Base-by-base conservation (phyloP, 2,329 filamentous ascomycete species). In the Pestalotiopsis sp. region DNA sequence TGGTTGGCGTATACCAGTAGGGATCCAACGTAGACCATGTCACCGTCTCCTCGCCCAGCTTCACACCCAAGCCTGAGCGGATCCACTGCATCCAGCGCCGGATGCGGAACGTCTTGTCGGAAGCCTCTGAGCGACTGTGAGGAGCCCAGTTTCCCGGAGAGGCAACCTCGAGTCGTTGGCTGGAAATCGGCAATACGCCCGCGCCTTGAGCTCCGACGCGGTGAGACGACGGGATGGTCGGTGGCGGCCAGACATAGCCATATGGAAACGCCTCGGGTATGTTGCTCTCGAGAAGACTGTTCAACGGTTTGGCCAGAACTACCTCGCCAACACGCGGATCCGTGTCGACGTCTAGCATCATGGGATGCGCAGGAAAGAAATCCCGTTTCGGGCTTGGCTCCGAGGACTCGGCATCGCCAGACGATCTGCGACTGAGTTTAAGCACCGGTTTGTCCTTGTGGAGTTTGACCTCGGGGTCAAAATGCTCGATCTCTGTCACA, bases 1-100 rank as follows among this genome's bases (percentile, higher is more conserved):
- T 78, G 0, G 94, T 97, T 0, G 95, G 94, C 0, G 90, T 96
- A 77, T 97, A 98, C n/a, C 92, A 80, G 2, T 82, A 82, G 3
- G 90, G 88, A 58, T 94, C 90, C 1, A 98, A 83, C 0, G 94
- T 97, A 7, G 88, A 83, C 71, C 87, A 91, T 0, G 92, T 93
- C 74, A 89, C 80, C 56, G 90, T 74, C 68, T 86, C 83, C 73
- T 89, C 86, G 36, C 84, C 86, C 39, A 88, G 80, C 71, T 83
- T 86, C 67, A 87, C 78, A 3, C 86, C 83, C 41, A 81, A 66
- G 27, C 80, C 74, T n/a, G 73, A 76, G 61, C 75, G 79, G 3
- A 78, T 79, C 80, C 93, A 91, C 69, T 94, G 88, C 77, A 94
- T 88, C 93, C 93, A 96, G 70, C 90, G 89, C 56, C 91, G 87